A percentile compares a stretch with the other conserved stretches of the same genome.
These are phyloP conservation scores for Elsinoe batatas DNA, from an alignment of 2,329 filamentous ascomycete species.

Conservation along the genomic window DNA sequence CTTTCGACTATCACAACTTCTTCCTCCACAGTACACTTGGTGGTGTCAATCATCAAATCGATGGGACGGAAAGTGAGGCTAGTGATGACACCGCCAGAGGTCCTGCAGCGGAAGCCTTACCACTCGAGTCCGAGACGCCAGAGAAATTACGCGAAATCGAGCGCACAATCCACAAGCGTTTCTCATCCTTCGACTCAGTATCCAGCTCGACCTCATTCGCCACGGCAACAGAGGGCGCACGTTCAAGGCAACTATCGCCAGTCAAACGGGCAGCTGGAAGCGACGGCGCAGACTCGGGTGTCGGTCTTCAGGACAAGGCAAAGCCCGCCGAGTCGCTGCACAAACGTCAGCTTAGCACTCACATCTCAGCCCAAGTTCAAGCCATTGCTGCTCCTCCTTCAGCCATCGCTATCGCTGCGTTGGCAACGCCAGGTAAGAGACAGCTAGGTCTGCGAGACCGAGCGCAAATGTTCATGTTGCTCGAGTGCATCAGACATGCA, in stretches of 20 bases:
- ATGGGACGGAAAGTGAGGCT: conserved; percentile 39
- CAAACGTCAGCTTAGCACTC: conserved; percentile 18
- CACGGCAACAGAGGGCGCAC: conserved; percentile 46
- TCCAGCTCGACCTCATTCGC: conserved; percentile 54
- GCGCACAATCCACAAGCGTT: conserved; percentile 33
- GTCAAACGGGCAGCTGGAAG: conserved; percentile 15
- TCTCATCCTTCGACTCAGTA: conserved; percentile 48
- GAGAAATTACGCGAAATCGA: conserved; percentile 27
- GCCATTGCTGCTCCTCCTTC: conserved; percentile 26
- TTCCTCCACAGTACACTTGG: conserved; percentile 89
- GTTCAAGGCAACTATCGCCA: conserved; percentile 4
- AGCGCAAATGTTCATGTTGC: conserved; percentile 40
- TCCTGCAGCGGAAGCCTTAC: conserved; percentile 18
- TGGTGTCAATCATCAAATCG: conserved; percentile 49
- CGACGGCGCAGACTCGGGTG: conserved; percentile 26
- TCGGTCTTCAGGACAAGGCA: conserved; percentile 18
- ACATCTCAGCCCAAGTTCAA: conserved; percentile 22
- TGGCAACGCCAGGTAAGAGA: conserved; percentile 30
- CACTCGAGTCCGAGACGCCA: conserved; percentile 24
- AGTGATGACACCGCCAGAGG: conserved; percentile 43
- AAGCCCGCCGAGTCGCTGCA: conserved; percentile 32
- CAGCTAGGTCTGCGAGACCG: conserved; percentile 45
- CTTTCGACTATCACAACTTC: conserved; percentile 94
- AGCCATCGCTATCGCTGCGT: conserved; percentile 29
- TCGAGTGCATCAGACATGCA: conserved; percentile 46